Base-by-base conservation (phyloP, 768 basidiomycete genomes). In the Pleurotus cornucopiae region DNA sequence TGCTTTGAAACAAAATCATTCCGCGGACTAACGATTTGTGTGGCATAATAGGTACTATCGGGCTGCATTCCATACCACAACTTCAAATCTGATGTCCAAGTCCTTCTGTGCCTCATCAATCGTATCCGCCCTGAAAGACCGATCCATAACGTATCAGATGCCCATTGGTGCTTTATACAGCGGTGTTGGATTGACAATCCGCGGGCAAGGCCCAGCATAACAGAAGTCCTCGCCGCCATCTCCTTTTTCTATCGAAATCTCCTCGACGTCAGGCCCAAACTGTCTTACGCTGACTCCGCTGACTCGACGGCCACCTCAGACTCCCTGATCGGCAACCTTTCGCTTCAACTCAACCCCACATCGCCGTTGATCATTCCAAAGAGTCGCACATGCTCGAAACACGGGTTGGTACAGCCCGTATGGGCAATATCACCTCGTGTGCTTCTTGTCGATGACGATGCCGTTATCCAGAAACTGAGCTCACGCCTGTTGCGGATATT, bases 101-200 rank as follows among this genome's bases (percentile, higher is more conserved):
- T 58, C 6, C 39, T 59, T 16, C 23, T 57, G 18, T 44, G 47
- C 18, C 41, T 59, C 12, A n/a, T 45, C 21, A 56, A 52, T n/a
- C 46, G 43, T 41, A 49, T 39, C 25, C 46, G 46, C 39, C 58
- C 58, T n/a, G 30, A 47, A 41, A 34, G 54, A 37, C 55, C 58
- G 4, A 25, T 21, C 25, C 25, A 45, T 6, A 37, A 44, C 49
- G 21, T 58, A 13, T 25, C 47, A 7, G 55, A 59, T 43, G 20
- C 18, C n/a, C 37, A 56, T 49, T 59, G 58, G 58, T 14, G 41
- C 6, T 59, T 59, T 40, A 51, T 59, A 9, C 43, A 45, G n/a
- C 23, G 38, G 3, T 59, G 58, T 41, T 59, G 58, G 58, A 46
- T 48, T 3, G 21, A 38, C 9, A 25, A 38, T 25, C 58, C 58